Evolutionary conservation across 2,329 filamentous ascomycete genomes (phyloP).

Genomic region (Stromatinia cepivora): DNA sequence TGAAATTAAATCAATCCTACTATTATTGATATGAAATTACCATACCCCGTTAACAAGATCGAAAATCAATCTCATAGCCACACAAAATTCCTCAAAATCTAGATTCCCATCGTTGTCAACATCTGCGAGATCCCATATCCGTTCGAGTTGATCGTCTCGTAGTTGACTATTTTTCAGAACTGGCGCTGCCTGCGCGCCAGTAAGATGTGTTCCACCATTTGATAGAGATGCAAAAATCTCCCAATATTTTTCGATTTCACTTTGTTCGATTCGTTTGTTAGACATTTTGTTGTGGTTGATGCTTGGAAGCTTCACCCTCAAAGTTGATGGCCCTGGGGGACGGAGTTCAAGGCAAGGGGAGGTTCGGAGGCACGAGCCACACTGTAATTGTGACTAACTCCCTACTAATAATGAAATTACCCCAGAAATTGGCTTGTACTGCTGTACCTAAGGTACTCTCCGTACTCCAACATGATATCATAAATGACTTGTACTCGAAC

Average conservation of each 20-base stretch:
- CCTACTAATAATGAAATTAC: neutral
- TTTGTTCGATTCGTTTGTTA: conserved; percentile 63
- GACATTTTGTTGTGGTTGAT: conserved; percentile 36
- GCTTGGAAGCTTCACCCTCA: conserved; percentile 6
- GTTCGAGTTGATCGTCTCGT: conserved; percentile 83
- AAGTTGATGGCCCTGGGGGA: conserved; percentile 7
- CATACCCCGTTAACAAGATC: conserved; percentile 91
- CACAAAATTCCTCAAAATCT: conserved; percentile 99
- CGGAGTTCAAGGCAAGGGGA: neutral
- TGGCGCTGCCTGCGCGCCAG: conserved; percentile 67
- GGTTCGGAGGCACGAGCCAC: conserved; percentile 1
- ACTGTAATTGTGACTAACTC: neutral
- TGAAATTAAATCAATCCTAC: neutral
- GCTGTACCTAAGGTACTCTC: neutral
- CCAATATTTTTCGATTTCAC: conserved; percentile 77
- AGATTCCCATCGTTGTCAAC: conserved; percentile 96
- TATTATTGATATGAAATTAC: neutral
- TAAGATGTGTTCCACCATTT: conserved; percentile 63
- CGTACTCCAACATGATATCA: conserved; percentile 1
- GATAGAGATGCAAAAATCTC: conserved; percentile 73
- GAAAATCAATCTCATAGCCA: conserved; percentile 97
- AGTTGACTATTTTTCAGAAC: conserved; percentile 73
- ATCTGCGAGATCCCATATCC: conserved; percentile 95
- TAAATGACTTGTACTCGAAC: neutral
- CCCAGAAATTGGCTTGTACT: neutral